A percentile compares a stretch with the other conserved stretches of the same genome.
phyloP scores from a whole-genome alignment of 805 yeast species.

The Kazachstania kunashirensis region DNA sequence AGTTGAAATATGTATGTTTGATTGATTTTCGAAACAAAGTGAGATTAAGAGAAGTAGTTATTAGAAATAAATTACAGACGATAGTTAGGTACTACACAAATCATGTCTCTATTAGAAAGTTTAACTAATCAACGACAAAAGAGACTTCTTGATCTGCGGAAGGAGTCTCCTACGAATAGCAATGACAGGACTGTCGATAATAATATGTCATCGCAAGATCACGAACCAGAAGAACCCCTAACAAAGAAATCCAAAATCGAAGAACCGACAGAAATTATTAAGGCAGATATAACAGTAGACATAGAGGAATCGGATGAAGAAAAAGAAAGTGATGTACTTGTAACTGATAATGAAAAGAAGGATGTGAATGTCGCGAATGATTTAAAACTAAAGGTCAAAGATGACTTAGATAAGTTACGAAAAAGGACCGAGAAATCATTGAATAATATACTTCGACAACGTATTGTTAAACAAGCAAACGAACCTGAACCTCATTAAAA shows the following conservation, averaged over 20 bases:
- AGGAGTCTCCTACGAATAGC: too few species aligned
- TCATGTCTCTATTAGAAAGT: neutral
- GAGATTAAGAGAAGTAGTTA: too few species aligned
- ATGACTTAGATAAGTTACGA: conserved; percentile 31
- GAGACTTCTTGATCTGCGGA: neutral
- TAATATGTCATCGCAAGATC: neutral
- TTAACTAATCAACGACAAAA: neutral
- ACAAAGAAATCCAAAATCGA: too few species aligned
- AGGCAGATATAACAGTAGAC: conserved; percentile 3
- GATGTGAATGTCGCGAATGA: conserved; percentile 28
- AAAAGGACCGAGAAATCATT: conserved; percentile 37
- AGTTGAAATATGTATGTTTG: too few species aligned
- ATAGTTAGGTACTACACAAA: too few species aligned
- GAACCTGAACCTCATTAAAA: neutral
- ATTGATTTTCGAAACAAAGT: too few species aligned
- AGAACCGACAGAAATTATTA: too few species aligned
- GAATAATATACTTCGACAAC: conserved; percentile 31
- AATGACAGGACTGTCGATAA: too few species aligned
- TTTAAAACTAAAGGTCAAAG: conserved; percentile 32
- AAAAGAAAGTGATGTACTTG: neutral
- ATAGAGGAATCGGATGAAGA: conserved; percentile 6
- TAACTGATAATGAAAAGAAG: conserved; percentile 2
- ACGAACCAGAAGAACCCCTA: neutral
- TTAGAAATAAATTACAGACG: too few species aligned
- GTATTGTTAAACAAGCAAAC: conserved; percentile 14